Base-by-base conservation (phyloP, 164 flowering plant species). In the Dillenia suffruticosa region DNA sequence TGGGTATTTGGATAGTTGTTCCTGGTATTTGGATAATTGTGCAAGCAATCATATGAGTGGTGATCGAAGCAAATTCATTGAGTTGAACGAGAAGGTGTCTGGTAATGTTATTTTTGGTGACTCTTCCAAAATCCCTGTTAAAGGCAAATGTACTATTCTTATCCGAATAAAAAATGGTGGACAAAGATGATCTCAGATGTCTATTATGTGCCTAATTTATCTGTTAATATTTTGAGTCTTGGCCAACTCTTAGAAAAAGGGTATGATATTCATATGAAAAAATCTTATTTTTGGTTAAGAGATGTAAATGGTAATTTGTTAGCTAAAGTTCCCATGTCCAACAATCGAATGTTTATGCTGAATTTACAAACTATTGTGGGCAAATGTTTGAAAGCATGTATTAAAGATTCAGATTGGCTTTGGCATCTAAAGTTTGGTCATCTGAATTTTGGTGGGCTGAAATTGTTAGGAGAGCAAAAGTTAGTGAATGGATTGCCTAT, bases 191-290 rank as follows among this genome's bases (percentile, higher is more conserved):
- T n/a, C n/a, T n/a, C n/a, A n/a, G n/a, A n/a, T n/a, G n/a, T n/a
- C n/a, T n/a, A n/a, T 19, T 44, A 58, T 44, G 12, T 14, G 61
- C 61, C 49, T 5, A 16, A n/a, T 44, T 14, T 58, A 22, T 14
- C 12, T 10, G 15, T 13, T 14, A 58, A 58, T 44, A 13, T 57
- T 8, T 19, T 57, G 2, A 57, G 60, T 13, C 13, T 44, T 4
- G 8, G 61, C 8, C 61, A 58, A 58, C 50, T 44, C 8, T n/a
- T 44, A n/a, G 50, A 58, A 46, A 58, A 58, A 58, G 61, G 49
- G 19, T 58, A 58, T n/a, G 1, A n/a, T 46, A 46, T 58, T 3
- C 61, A 46, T 9, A 58, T 58, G 22, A 19, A 44, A 8, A 22
- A 12, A 44, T 15, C 9, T 24, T 12, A 17, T 58, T 19, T 58